Base-by-base conservation (phyloP, 345 rosid species). In the Lepidium africanum region DNA sequence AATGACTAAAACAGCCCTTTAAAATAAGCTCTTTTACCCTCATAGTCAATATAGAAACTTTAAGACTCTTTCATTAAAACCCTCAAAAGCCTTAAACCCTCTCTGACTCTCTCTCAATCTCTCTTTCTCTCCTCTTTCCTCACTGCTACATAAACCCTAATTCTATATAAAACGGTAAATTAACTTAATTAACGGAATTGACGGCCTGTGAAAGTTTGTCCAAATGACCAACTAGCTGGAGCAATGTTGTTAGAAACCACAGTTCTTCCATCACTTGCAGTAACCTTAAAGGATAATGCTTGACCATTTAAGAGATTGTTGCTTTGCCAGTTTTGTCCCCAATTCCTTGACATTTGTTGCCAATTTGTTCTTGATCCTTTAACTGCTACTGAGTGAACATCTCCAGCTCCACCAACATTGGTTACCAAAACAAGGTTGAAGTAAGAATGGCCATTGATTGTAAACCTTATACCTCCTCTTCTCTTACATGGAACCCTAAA, bases 261-360 rank as follows among this genome's bases (percentile, higher is more conserved):
- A 1, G 73, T 76, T 33, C 69, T 75, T 16, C 87, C 83, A 48
- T 81, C 86, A 17, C 84, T 78, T 8, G 79, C 79, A 19, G 78
- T 78, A 3, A 85, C 84, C 72, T 59, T 80, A 19, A 83, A 85
- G 25, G 86, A 83, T 33, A 83, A 76, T 68, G 79, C 79, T 60
- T 85, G 87, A 39, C 86, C 85, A 1, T 80, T 60, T 0, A 85
- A 63, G 3, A 76, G 72, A 38, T 30, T 33, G 70, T 85, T 83
- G 77, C 78, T 80, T 68, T 85, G 87, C 87, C 86, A 83, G 49
- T 85, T 85, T n/a, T 85, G 87, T 0, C 84, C 89, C 85, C 87
- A 85, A 38, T 83, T 85, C 15, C 86, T 73, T 40, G 86, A 81
- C 86, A 85, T 76, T 52, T 77, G 72, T 48, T 77, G 80, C 88